A percentile compares a stretch with the other conserved stretches of the same genome.
Evolutionary conservation across 148 eudicot genomes (phyloP).

Genomic region (Rhododendron simsii): DNA sequence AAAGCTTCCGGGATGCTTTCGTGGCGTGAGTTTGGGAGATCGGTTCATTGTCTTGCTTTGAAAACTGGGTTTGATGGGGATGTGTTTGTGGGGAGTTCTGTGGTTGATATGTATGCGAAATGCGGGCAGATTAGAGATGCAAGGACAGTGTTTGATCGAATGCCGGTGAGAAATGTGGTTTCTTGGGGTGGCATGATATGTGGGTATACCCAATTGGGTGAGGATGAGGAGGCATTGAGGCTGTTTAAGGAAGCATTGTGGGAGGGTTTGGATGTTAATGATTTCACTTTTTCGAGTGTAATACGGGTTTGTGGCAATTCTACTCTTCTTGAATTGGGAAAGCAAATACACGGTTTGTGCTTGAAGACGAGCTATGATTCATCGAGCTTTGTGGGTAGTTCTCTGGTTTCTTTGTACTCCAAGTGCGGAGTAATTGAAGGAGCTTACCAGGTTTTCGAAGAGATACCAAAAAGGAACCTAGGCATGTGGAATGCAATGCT

Average conservation of each 20-base stretch:
- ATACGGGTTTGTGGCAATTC: conserved; percentile 72
- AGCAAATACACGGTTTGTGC: conserved; percentile 62
- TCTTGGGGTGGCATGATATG: conserved; percentile 90
- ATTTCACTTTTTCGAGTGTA: conserved; percentile 78
- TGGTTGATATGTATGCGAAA: conserved; percentile 78
- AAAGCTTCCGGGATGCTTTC: conserved; percentile 49
- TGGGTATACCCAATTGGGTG: conserved; percentile 75
- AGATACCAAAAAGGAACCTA: conserved; percentile 44
- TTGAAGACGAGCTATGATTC: conserved; percentile 55
- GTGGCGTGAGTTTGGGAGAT: conserved; percentile 37
- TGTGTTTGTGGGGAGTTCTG: conserved; percentile 75
- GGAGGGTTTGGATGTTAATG: conserved; percentile 70
- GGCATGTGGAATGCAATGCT: conserved; percentile 93
- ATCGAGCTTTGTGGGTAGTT: conserved; percentile 77
- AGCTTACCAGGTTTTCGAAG: conserved; percentile 60
- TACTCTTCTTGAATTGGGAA: conserved; percentile 70
- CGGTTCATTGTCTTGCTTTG: conserved; percentile 60
- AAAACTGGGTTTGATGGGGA: conserved; percentile 54
- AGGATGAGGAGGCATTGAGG: conserved; percentile 65
- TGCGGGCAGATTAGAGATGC: conserved; percentile 56
- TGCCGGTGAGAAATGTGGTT: conserved; percentile 82
- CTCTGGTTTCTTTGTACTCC: conserved; percentile 78
- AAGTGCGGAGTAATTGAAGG: conserved; percentile 67
- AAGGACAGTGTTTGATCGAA: conserved; percentile 67
- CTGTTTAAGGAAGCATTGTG: conserved; percentile 54